Conservation (phyloP, 2,329 filamentous ascomycete species). For the Pseudovirgaria hyperparasitica region DNA sequence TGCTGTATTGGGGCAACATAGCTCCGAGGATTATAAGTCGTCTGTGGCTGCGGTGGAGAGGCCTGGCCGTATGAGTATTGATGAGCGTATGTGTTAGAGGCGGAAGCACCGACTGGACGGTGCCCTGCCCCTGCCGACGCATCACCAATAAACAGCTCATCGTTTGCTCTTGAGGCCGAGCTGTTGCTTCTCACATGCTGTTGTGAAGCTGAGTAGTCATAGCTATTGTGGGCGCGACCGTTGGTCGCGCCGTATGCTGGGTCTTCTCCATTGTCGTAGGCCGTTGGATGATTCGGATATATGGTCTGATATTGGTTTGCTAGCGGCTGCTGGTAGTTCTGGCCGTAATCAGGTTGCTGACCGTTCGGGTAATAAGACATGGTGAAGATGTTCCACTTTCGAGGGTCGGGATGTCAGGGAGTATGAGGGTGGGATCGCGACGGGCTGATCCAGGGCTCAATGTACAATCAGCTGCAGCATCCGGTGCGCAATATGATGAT, state of each 20-base stretch:
- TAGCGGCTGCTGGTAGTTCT: constrained; percentile 27
- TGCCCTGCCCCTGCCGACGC: constrained; percentile 15
- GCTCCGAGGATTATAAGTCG: constrained; percentile 49
- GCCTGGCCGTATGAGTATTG: constrained; percentile 42
- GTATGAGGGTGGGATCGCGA: background rate
- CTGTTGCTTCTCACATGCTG: constrained; percentile 20
- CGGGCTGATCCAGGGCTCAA: constrained; percentile 5
- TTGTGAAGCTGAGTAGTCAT: constrained; percentile 22
- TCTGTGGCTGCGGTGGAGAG: constrained; percentile 21
- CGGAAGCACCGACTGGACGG: constrained; percentile 10
- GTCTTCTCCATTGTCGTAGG: constrained; percentile 69
- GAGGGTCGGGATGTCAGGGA: too few species aligned
- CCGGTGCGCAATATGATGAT: constrained; percentile 15
- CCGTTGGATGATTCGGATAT: constrained; percentile 45
- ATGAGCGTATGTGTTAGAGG: constrained; percentile 26
- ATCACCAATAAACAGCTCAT: constrained; percentile 50
- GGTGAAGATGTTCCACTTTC: constrained; percentile 9
- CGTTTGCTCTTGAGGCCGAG: constrained; percentile 27
- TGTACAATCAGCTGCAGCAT: constrained; percentile 22
- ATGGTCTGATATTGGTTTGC: constrained; percentile 21
- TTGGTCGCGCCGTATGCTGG: constrained; percentile 35
- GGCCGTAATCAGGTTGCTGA: constrained; percentile 37
- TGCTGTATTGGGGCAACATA: constrained; percentile 34
- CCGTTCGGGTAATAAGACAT: constrained; percentile 47
- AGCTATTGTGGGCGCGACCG: constrained; percentile 15